Percentiles rank a stretch among this genome's conserved stretches.
Evolutionary conservation across 768 basidiomycete genomes (phyloP).

Genomic region (Boletus rubescentipes): DNA sequence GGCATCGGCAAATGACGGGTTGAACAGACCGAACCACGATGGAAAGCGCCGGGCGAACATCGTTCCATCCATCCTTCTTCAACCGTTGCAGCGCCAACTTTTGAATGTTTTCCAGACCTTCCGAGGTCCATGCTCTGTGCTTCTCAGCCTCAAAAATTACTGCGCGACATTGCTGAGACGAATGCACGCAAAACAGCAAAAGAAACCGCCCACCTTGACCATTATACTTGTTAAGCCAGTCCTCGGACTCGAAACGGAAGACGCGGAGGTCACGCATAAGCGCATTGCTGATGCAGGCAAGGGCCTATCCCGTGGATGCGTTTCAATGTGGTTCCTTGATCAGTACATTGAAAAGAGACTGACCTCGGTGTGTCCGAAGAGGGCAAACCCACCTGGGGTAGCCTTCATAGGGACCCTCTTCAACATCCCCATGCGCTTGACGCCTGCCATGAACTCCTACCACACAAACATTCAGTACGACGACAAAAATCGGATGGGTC

Average conservation of each 20-base stretch:
- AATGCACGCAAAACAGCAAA: background rate
- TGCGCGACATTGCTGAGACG: background rate
- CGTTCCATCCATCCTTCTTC: background rate
- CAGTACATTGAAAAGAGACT: background rate
- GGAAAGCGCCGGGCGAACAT: background rate
- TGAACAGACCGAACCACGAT: background rate
- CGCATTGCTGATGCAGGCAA: background rate
- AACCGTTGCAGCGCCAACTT: background rate
- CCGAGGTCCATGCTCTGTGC: background rate
- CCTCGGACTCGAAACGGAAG: background rate
- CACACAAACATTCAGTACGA: background rate
- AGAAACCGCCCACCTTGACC: background rate
- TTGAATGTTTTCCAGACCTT: background rate
- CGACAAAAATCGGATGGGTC: background rate
- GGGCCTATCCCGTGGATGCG: background rate
- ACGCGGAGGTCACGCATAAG: background rate
- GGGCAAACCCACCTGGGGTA: background rate
- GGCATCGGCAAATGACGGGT: background rate
- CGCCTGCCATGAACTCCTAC: background rate
- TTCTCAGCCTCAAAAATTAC: background rate
- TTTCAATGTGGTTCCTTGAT: background rate
- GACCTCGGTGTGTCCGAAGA: background rate
- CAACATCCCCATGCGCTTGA: background rate
- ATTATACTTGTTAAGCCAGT: background rate
- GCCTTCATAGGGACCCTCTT: background rate